phyloP scores from a whole-genome alignment of 176 grass and related monocot genomes.

The Oryza rufipogon region DNA sequence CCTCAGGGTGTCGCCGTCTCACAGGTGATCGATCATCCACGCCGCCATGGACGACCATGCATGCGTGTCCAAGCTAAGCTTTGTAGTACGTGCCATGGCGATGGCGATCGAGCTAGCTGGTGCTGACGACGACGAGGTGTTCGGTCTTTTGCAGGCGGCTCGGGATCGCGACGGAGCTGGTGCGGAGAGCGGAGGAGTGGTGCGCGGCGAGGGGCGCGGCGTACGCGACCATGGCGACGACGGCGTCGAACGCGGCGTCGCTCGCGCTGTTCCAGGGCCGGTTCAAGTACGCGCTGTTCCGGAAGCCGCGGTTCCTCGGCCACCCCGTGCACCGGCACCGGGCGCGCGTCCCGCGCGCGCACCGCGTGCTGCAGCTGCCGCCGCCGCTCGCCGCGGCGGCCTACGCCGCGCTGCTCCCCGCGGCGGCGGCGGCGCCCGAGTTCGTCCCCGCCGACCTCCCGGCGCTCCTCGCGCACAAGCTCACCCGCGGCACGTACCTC shows the following conservation, averaged over 20 bases:
- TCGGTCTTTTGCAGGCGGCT: slow-evolving; percentile 51
- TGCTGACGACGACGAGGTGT: background rate
- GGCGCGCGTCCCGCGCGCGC: slow-evolving; percentile 35
- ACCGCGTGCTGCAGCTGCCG: slow-evolving; percentile 56
- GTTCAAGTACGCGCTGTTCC: slow-evolving; percentile 71
- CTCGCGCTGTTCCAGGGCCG: slow-evolving; percentile 70
- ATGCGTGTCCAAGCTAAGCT: background rate
- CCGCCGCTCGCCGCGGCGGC: slow-evolving; percentile 51
- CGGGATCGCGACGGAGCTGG: slow-evolving; percentile 67
- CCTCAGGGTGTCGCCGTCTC: slow-evolving; percentile 69
- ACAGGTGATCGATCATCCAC: slow-evolving; percentile 48
- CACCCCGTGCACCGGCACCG: slow-evolving; percentile 73
- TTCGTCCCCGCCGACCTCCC: slow-evolving; percentile 74
- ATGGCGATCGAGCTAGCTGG: background rate
- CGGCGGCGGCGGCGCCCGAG: slow-evolving; percentile 36
- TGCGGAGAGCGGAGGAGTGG: slow-evolving; percentile 60
- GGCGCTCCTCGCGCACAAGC: slow-evolving; percentile 64
- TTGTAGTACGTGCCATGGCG: background rate
- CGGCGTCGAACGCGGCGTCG: slow-evolving; percentile 64
- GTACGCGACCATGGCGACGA: slow-evolving; percentile 77
- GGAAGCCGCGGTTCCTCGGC: slow-evolving; percentile 59
- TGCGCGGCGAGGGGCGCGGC: slow-evolving; percentile 49
- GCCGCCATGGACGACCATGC: background rate
- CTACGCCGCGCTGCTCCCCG: slow-evolving; percentile 51
- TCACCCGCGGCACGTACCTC: slow-evolving; percentile 70